Base-by-base conservation (phyloP, 1,284 basidiomycete genomes). In the Apiotrichum siamense region DNA sequence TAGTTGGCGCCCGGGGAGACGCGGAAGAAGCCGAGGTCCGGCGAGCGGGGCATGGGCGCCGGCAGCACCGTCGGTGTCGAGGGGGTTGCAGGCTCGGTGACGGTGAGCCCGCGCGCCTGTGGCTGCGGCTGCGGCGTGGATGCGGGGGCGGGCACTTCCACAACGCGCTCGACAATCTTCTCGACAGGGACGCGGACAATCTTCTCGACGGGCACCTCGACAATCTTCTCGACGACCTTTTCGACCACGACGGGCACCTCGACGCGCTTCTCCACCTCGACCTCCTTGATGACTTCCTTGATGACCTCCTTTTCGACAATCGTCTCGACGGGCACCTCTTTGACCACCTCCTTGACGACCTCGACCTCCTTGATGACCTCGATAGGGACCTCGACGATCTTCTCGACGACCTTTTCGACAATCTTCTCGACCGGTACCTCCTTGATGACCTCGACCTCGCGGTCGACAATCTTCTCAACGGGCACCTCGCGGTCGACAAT, bases 1-100 rank as follows among this genome's bases (percentile, higher is more conserved):
- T 72, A 70, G 56, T 69, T 72, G 42, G 63, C 51, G 17, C 70
- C 71, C 12, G 68, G 54, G 4, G 57, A 51, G 31, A 72, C 67
- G 21, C 67, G 63, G 71, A 70, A 73, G 37, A 76, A 55, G 36
- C 67, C 66, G 15, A 72, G 51, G 47, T 74, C 72, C 26, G 68
- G 57, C 48, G 33, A 42, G 52, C 47, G 52, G n/a, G 41, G 63
- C 46, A 20, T 13, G 36, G 44, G 32, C 27, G 44, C 6, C 6
- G 44, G n/a, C 10, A 20, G 10, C 4, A 26, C 12, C 9, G 13
- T 17, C 3, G 44, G 44, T 9, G 44, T 47, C 12, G 36, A 29
- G 2, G 44, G n/a, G n/a, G n/a, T n/a, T n/a, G n/a, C n/a, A n/a
- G n/a, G 44, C 26, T 27, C 44, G 12, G 18, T 21, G 35, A 37